Evolutionary conservation across 345 rosid species (phyloP), one percentile per base, ranked within the genome.

Genomic region (Syzygium grande): DNA sequence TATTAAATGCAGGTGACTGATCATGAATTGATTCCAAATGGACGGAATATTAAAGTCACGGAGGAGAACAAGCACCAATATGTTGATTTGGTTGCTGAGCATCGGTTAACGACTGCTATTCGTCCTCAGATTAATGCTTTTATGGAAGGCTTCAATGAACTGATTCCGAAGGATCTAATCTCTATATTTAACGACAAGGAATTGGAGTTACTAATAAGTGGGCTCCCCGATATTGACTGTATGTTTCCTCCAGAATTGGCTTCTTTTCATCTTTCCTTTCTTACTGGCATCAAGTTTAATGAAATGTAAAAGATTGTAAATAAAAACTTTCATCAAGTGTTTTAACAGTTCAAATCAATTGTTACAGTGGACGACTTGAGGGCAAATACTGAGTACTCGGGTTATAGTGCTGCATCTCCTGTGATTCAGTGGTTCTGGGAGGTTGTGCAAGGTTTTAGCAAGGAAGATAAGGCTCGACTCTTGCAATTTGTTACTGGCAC

Each of bases 391-490:
- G 98, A 96, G 93, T 97, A 97, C 87, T 95, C 99, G 17, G 99
- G 99, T 27, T 96, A 96, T 87, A 97, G 98, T 90, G 93, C 95
- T 86, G 99, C 95, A 87, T 96, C 99, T 84, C 96, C 96, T n/a
- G 93, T 94, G 86, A 95, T 96, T 87, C 99, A 95, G 88, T 97
- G 99, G 99, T 97, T 97, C 92, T 97, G 99, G 99, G 99, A 97
- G 92, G 99, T 94, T 86, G 99, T 92, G 90, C 98, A 96, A 87
- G 98, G 95, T 87, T 94, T 97, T 90, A 97, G 98, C 94, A 95
- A 97, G 94, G 99, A 97, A 90, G 99, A 96, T 89, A 95, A 95
- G 90, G 99, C 98, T 83, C 96, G 98, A 52, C 96, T 97, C 87
- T 93, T 96, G 87, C 99, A 97, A 93, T 97, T 97, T 90, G 99